A percentile compares a stretch with the other conserved stretches of the same genome.
Conservation (phyloP, 2,329 filamentous ascomycete species). For the Ceratocystis alfenasii region DNA sequence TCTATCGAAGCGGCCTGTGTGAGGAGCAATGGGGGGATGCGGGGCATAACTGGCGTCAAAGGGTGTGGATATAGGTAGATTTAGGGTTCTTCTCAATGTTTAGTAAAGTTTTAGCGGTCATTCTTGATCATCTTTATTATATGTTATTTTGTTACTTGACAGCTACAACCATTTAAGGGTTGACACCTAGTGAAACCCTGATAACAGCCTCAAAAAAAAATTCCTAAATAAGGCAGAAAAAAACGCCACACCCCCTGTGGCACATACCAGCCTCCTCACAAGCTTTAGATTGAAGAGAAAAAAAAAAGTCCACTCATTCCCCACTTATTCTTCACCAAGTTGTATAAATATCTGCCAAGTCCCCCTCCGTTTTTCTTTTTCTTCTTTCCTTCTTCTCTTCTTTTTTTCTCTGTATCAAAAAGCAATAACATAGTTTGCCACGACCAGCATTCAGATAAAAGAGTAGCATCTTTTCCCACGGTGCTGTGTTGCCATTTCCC, state of each 20-base stretch:
- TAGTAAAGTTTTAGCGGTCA: too few species aligned
- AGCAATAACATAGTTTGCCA: slow-evolving; percentile 23
- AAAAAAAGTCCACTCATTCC: background rate
- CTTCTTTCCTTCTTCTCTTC: slow-evolving; percentile 19
- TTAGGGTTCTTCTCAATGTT: too few species aligned
- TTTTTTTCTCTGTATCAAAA: slow-evolving; percentile 23
- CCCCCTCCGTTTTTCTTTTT: slow-evolving; percentile 10
- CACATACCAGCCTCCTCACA: slow-evolving; percentile 2
- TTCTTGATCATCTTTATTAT: too few species aligned
- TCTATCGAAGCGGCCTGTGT: slow-evolving; percentile 43
- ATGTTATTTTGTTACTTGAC: background rate
- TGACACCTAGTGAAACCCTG: background rate
- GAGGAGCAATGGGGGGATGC: slow-evolving; percentile 47
- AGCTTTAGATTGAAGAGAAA: background rate
- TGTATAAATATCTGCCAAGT: slow-evolving; percentile 18
- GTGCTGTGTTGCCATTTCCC: slow-evolving; percentile 23
- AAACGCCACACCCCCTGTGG: background rate
- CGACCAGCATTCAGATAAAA: slow-evolving; percentile 22
- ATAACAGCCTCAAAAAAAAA: background rate
- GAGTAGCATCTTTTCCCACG: slow-evolving; percentile 16
- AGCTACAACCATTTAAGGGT: background rate
- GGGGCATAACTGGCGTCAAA: slow-evolving; percentile 40
- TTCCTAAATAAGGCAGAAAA: background rate
- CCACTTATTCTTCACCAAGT: background rate
- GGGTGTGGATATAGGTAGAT: background rate